Conservation (phyloP, 1,284 basidiomycete genomes). For the Hemileia vastatrix region DNA sequence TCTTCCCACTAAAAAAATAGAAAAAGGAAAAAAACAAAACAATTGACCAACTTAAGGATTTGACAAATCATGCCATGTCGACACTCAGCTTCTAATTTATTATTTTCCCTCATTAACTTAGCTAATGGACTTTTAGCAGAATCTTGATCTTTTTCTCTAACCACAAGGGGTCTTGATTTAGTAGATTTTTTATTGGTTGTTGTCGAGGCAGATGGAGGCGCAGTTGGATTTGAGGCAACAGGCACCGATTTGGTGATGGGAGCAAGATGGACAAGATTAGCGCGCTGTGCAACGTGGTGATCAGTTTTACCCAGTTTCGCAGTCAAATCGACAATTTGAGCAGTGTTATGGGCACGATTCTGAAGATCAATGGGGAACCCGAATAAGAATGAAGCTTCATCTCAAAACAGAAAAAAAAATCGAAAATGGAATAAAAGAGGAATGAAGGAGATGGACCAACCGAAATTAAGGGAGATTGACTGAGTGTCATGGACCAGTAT, state of each 20-base stretch:
- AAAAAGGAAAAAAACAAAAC: not conserved
- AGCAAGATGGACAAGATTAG: slow-evolving; percentile 26
- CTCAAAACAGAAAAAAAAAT: not conserved
- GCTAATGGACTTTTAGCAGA: no score
- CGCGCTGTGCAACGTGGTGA: slow-evolving; percentile 25
- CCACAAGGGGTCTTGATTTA: slow-evolving; percentile 13
- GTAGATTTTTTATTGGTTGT: slow-evolving; percentile 13
- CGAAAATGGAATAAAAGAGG: not conserved
- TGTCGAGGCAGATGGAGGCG: slow-evolving; percentile 48
- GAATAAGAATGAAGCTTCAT: not conserved
- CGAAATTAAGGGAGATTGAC: slow-evolving; percentile 78
- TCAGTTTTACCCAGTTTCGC: slow-evolving; percentile 58
- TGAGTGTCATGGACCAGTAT: slow-evolving; percentile 95
- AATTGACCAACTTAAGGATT: slow-evolving; percentile 21
- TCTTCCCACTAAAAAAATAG: not conserved
- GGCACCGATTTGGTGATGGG: slow-evolving; percentile 50
- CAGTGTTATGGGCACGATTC: slow-evolving; percentile 85
- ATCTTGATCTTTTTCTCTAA: no score
- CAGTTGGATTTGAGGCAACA: slow-evolving; percentile 46
- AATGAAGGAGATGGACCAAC: slow-evolving; percentile 46
- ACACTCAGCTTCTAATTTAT: slow-evolving; percentile 19
- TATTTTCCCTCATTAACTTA: slow-evolving; percentile 16
- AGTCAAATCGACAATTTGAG: slow-evolving; percentile 75
- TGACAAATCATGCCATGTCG: slow-evolving; percentile 18
- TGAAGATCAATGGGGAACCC: slow-evolving; percentile 42